Base-by-base conservation (phyloP, 2,329 filamentous ascomycete species). In the Xylogone sp. region DNA sequence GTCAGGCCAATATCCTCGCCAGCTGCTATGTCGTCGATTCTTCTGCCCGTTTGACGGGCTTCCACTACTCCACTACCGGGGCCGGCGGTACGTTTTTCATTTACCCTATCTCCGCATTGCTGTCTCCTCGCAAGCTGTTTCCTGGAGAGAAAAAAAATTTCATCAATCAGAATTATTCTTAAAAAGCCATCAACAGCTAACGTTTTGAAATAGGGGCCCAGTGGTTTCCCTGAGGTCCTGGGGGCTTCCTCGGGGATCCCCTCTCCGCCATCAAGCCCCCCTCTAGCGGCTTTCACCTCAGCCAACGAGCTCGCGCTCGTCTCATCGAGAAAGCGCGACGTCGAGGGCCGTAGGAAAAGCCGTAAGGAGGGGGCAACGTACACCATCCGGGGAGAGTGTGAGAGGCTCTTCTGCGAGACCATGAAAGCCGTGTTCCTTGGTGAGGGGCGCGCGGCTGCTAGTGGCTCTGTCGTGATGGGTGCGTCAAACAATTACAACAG, bases 371-470 rank as follows among this genome's bases (percentile, higher is more conserved):
- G 91, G 90, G 91, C 91, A 86, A 85, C 90, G 88, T 84, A 89
- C 76, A 86, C 86, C 78, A 96, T 96, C 82, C 91, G 88, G 89
- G 91, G 88, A 91, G 91, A 96, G 90, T 96, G 92, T 96, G 92
- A 96, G 91, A 97, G 92, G 82, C 93, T 96, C 87, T 96, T 96
- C 84, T 96, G 92, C 78, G 90, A 93, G 87, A 87, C 86, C 82
- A 89, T 96, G 85, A 88, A 83, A 77, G 78, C 86, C 78, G 87
- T 89, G 79, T 96, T 97, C 84, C 88, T 87, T 81, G 92, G 90
- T 96, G 90, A 85, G 87, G 88, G 85, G 84, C 75, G 72, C 76
- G 79, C 76, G 79, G 81, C 75, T 71, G 75, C 76, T 78, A 80
- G 84, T 83, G 87, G 83, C 87, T 93, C 89, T 83, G 83, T 87